Conservation (phyloP, 176 grass and related monocot species). For the Oryza rufipogon region DNA sequence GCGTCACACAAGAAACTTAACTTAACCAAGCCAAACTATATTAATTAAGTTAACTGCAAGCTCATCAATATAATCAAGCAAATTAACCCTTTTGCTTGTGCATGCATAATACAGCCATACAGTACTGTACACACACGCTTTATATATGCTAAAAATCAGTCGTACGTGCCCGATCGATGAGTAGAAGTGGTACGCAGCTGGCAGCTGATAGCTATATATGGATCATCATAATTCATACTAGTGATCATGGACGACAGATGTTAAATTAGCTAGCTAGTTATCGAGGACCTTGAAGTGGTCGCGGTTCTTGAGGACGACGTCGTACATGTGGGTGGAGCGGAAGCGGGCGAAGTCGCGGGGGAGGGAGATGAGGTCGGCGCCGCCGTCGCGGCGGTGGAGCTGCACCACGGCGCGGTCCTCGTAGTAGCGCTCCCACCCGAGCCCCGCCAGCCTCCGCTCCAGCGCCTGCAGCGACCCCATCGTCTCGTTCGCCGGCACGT, state of each 20-base stretch:
- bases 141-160: too few species aligned
- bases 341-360: slow-evolving; percentile 50
- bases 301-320: slow-evolving; percentile 61
- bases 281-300: slow-evolving; percentile 56
- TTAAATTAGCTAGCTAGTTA: background rate
- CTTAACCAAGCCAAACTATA: too few species aligned
- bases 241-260: too few species aligned
- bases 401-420: slow-evolving; percentile 49
- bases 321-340: slow-evolving; percentile 63
- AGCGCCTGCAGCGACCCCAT: slow-evolving; percentile 39
- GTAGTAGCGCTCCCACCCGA: slow-evolving; percentile 60
- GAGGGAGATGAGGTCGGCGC: slow-evolving; percentile 58
- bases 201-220: background rate
- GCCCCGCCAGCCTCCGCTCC: slow-evolving; percentile 40
- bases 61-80: too few species aligned
- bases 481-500: slow-evolving; percentile 41
- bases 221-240: too few species aligned
- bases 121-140: too few species aligned
- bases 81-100: too few species aligned
- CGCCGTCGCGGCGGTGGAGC: slow-evolving; percentile 47
- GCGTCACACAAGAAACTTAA: too few species aligned
- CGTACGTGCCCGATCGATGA: too few species aligned
- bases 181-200: too few species aligned
- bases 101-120: too few species aligned
- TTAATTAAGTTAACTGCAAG: too few species aligned